Percentiles rank a stretch among this genome's conserved stretches.
Evolutionary conservation across 257 asterid genomes (phyloP).

Genomic region (Orobanche coerulescens): DNA sequence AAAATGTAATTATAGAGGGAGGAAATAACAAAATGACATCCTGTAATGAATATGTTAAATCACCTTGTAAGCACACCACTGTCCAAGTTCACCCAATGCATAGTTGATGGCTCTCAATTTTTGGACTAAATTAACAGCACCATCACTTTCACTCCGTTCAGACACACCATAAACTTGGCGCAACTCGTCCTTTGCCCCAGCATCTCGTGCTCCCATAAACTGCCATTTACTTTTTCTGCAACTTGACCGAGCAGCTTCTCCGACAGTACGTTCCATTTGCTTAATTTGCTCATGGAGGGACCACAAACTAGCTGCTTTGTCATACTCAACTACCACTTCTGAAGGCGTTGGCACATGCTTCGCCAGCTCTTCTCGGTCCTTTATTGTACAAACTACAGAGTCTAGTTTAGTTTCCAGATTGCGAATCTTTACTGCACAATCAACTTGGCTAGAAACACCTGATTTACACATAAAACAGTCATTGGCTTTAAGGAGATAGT

Average conservation of each 20-base stretch:
- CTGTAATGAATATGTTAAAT: neutral
- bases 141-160: constrained; percentile 98
- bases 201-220: constrained; percentile 99
- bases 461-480: constrained; percentile 14
- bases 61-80: constrained; percentile 99
- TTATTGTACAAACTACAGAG: constrained; percentile 87
- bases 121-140: constrained; percentile 93
- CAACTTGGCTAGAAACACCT: constrained; percentile 99
- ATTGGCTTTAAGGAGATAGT: constrained; percentile 1
- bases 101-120: constrained; percentile 94
- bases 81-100: constrained; percentile 98
- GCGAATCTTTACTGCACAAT: constrained; percentile 91
- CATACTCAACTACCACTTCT: constrained; percentile 91
- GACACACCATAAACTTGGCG: constrained; percentile 97
- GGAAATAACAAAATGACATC: neutral
- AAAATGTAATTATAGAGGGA: neutral
- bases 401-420: constrained; percentile 91
- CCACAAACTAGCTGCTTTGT: constrained; percentile 90
- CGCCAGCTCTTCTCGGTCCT: constrained; percentile 92
- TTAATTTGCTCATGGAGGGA: constrained; percentile 94
- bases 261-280: constrained; percentile 87
- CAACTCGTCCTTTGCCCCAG: constrained; percentile 90
- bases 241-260: constrained; percentile 91
- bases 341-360: constrained; percentile 98
- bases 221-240: constrained; percentile 98